Evolutionary conservation across 2,329 filamentous ascomycete species (phyloP).

Genomic region (Pyricularia sp.): DNA sequence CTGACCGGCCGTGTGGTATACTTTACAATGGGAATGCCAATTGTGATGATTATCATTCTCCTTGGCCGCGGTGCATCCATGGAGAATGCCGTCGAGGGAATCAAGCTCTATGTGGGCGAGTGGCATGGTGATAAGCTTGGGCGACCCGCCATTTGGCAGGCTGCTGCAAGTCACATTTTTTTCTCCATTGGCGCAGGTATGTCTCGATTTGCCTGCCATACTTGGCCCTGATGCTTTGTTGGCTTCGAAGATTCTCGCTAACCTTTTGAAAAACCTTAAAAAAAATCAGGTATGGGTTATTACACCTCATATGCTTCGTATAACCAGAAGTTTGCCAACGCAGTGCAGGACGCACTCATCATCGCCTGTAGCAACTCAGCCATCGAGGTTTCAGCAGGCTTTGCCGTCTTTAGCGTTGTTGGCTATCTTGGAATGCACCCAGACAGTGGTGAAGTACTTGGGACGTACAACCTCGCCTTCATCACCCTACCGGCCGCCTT

Average conservation of each 20-base stretch:
- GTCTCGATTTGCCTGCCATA: not conserved
- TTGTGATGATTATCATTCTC: not conserved
- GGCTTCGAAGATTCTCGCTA: not conserved
- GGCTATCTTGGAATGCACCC: not conserved
- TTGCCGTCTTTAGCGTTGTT: not conserved
- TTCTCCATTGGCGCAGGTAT: not conserved
- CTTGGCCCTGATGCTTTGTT: not conserved
- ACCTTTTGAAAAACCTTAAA: not conserved
- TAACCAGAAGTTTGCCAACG: not conserved
- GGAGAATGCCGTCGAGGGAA: not conserved
- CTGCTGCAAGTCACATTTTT: not conserved
- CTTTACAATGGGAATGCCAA: not conserved
- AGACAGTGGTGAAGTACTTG: not conserved
- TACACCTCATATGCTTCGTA: constrained; percentile 1
- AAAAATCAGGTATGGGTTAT: not conserved
- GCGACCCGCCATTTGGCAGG: not conserved
- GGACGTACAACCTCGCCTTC: not conserved
- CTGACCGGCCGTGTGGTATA: not conserved
- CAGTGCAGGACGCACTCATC: constrained; percentile 1
- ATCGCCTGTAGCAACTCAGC: not conserved
- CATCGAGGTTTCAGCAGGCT: not conserved
- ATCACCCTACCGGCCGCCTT: not conserved
- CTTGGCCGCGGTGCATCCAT: not conserved
- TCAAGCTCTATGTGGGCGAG: not conserved
- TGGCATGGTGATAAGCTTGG: not conserved